phyloP scores from a whole-genome alignment of 1,139 yeast species.

The Hansenula sp. region DNA sequence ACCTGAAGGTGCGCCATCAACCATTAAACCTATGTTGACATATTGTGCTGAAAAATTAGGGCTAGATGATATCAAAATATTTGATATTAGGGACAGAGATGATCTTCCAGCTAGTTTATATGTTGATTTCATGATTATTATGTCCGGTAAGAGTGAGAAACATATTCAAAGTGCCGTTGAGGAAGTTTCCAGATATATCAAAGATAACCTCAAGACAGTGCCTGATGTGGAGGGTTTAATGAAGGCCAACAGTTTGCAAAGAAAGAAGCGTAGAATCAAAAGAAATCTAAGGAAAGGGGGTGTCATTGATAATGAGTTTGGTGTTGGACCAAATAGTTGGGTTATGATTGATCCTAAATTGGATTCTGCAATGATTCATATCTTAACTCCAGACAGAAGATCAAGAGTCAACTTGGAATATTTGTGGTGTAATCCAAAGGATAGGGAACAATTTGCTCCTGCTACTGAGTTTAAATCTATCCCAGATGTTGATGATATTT shows the following conservation, averaged over 20 bases:
- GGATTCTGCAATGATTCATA: constrained; percentile 64
- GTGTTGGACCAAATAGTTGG: constrained; percentile 66
- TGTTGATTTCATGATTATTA: constrained; percentile 53
- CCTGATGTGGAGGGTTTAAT: constrained; percentile 72
- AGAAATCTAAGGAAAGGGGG: constrained; percentile 50
- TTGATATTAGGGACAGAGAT: constrained; percentile 48
- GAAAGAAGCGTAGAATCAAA: constrained; percentile 58
- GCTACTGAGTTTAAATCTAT: constrained; percentile 5
- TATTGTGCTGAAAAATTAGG: constrained; percentile 61
- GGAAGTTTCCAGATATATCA: constrained; percentile 47
- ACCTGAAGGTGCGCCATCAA: constrained; percentile 54
- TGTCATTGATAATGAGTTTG: constrained; percentile 53
- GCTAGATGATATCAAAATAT: constrained; percentile 52
- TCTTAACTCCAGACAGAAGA: constrained; percentile 69
- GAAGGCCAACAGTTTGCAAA: constrained; percentile 54
- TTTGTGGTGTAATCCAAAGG: constrained; percentile 49
- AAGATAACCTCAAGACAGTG: constrained; percentile 34
- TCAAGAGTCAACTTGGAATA: constrained; percentile 64
- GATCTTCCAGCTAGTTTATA: constrained; percentile 41
- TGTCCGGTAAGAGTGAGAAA: constrained; percentile 75
- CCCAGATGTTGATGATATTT: constrained; percentile 36
- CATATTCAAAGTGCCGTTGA: constrained; percentile 73
- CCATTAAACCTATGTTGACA: constrained; percentile 41
- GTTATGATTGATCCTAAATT: constrained; percentile 67
- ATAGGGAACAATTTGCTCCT: constrained; percentile 28